phyloP scores from a whole-genome alignment of 1,284 basidiomycete species.

The Microbotryum intermedium region DNA sequence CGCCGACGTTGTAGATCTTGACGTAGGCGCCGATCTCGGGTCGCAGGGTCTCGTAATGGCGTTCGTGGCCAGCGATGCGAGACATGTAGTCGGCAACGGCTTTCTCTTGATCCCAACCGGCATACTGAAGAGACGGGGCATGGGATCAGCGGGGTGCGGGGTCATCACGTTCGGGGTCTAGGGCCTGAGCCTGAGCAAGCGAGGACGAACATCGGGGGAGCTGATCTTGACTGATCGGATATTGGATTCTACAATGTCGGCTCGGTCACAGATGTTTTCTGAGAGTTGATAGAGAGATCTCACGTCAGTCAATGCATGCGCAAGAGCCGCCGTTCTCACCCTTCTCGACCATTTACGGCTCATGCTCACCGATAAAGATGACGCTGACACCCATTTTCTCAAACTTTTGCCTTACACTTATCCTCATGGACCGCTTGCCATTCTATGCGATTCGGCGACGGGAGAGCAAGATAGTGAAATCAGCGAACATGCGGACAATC shows the following conservation, averaged over 20 bases:
- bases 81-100: constrained; percentile 84
- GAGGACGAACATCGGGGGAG: constrained; percentile 73
- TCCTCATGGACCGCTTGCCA: constrained; percentile 60
- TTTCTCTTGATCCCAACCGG: constrained; percentile 80
- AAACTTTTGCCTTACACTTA: constrained; percentile 72
- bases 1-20: constrained; percentile 92
- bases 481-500: not conserved
- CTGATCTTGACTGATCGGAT: constrained; percentile 96
- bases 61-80: constrained; percentile 81
- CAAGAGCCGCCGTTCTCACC: no score
- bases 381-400: constrained; percentile 77
- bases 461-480: not conserved
- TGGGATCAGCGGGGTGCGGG: no score
- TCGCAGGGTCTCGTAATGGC: constrained; percentile 78
- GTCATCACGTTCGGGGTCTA: not conserved
- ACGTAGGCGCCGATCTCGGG: constrained; percentile 69
- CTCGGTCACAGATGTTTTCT: constrained; percentile 53
- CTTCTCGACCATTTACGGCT: no score
- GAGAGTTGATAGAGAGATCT: constrained; percentile 1
- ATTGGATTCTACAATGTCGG: constrained; percentile 78
- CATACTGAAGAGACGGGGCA: constrained; percentile 54
- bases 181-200: not conserved
- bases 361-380: constrained; percentile 49
- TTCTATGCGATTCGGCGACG: constrained; percentile 46
- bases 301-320: not conserved